Percentiles rank a stretch among this genome's conserved stretches.
Evolutionary conservation across 257 asterid species (phyloP).

Genomic region (Solanum appendiculatum): DNA sequence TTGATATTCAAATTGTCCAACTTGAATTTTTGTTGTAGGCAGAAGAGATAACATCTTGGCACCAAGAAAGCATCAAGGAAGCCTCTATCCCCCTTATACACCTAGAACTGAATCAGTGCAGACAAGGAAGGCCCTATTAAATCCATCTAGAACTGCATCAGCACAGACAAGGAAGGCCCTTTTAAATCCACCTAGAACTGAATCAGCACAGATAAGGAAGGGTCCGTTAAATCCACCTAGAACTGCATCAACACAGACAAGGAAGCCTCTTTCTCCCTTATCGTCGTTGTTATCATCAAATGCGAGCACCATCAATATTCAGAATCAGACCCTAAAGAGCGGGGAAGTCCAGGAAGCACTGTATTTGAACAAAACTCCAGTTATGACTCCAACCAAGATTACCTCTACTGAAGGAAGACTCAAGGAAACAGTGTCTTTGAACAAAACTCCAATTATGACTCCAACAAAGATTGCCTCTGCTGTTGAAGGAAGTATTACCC

Average conservation of each 20-base stretch:
- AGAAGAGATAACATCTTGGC: constrained; percentile 28
- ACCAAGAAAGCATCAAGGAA: constrained; percentile 5
- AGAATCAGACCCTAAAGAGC: constrained; percentile 16
- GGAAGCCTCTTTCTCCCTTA: constrained; percentile 49
- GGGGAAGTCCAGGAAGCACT: constrained; percentile 16
- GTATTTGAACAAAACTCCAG: background rate
- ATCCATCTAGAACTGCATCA: constrained; percentile 6
- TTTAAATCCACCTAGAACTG: constrained; percentile 9
- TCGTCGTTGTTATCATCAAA: constrained; percentile 35
- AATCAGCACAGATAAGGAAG: constrained; percentile 20
- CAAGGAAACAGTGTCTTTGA: constrained; percentile 4
- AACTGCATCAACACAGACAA: constrained; percentile 10
- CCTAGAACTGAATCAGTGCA: constrained; percentile 6
- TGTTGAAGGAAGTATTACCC: constrained; percentile 17
- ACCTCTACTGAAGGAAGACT: background rate
- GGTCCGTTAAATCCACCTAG: constrained; percentile 19
- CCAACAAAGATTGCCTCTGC: constrained; percentile 10
- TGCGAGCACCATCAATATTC: constrained; percentile 25
- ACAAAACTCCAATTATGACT: constrained; percentile 12
- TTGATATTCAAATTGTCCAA: background rate
- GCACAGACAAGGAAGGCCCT: constrained; percentile 34
- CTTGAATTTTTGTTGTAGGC: constrained; percentile 19
- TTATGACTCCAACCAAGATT: constrained; percentile 20
- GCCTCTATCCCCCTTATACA: background rate
- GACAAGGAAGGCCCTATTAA: constrained; percentile 37